Base-by-base conservation (phyloP, 2,329 filamentous ascomycete species). In the Cercospora berteroae region DNA sequence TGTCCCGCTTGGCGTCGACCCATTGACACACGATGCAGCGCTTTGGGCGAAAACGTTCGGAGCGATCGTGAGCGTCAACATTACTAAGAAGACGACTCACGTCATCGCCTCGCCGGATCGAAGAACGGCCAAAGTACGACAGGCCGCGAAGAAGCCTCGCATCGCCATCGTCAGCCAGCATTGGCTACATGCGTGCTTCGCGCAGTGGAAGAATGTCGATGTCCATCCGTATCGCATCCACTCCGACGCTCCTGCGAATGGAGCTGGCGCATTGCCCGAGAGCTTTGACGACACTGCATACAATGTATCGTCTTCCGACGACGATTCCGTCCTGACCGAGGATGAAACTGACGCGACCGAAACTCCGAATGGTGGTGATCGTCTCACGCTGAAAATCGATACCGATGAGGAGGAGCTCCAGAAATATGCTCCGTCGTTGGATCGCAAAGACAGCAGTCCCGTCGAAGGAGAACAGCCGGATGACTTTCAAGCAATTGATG, bases 131-230 rank as follows among this genome's bases (percentile, higher is more conserved):
- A 99, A 99, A 80, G 93, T 98, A 52, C 90, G 92, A 58, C 90
- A 94, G 78, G 95, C 95, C 0, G 89, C 91, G 13, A 88, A 89
- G 70, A 84, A 90, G 0, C 87, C 88, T 16, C 71, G 76, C 61
- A 91, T 98, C 79, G 94, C 93, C 77, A 96, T 99, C 67, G 95
- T 99, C 58, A 93, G 90, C 73, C 91, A 93, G 63, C 88, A 92
- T 74, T 99, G 95, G 95, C 87, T 99, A 31, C 85, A 89, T 33
- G 90, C 94, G 72, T 96, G 90, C 64, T 88, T 98, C 70, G 90
- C 88, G 27, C 90, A 90, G 77, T 99, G 95, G 95, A 84, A 86
- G 70, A 89, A 87, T 65, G 83, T 96, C 10, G 89, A 95, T 65
- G 94, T 97, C 77, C 84, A 84, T 2, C 89, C 90, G 0, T 97